Evolutionary conservation across 164 flowering plant species (phyloP).

Genomic region (Vitis cinerea): DNA sequence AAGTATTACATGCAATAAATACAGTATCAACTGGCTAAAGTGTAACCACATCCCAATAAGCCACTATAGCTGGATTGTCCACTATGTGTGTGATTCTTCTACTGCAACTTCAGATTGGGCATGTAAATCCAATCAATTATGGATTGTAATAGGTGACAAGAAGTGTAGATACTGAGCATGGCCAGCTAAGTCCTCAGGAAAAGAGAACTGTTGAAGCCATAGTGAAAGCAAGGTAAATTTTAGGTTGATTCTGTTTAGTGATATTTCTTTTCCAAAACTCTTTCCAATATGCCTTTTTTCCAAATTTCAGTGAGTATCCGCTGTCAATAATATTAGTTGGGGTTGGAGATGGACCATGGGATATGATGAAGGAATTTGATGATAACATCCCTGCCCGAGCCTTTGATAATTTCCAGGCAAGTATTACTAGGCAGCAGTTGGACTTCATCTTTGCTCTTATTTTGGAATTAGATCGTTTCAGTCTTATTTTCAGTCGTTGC

Average conservation of each 20-base stretch:
- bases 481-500: neutral
- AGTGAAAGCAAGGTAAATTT: constrained; percentile 42
- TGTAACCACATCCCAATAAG: constrained; percentile 1
- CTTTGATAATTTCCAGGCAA: constrained; percentile 89
- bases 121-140: neutral
- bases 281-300: constrained; percentile 9
- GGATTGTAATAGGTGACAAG: constrained; percentile 62
- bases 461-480: neutral
- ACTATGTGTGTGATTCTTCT: too few species aligned
- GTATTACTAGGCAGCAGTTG: neutral
- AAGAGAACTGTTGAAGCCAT: constrained; percentile 63
- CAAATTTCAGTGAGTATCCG: constrained; percentile 60
- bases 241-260: neutral
- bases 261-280: neutral
- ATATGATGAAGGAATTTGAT: constrained; percentile 88
- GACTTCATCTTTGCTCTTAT: neutral
- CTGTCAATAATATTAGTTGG: constrained; percentile 86
- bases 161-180: constrained; percentile 68
- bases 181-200: constrained; percentile 80
- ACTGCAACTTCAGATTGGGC: too few species aligned
- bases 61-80: neutral
- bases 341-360: constrained; percentile 98
- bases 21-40: too few species aligned
- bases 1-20: too few species aligned
- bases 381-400: constrained; percentile 85